These are phyloP conservation scores for Uronychia setigera DNA, from an alignment of 73 alveolate genomes.

Conservation along the genomic window DNA sequence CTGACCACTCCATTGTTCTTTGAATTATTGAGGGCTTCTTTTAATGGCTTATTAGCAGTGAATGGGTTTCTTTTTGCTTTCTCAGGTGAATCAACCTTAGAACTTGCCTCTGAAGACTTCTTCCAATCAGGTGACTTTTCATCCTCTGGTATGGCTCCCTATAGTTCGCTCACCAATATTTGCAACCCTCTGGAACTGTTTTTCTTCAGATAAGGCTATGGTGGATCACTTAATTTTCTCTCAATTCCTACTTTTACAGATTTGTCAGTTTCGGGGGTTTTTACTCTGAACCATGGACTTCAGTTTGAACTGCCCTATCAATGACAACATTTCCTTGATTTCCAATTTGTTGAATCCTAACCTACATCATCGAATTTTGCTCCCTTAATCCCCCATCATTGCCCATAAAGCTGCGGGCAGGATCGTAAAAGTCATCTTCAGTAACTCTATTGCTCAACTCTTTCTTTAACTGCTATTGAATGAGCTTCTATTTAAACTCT, in stretches of 20 bases:
- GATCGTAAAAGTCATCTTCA: not conserved
- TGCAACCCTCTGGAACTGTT: not conserved
- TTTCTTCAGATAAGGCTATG: not conserved
- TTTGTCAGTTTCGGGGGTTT: not conserved
- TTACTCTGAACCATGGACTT: not conserved
- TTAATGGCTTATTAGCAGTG: no score
- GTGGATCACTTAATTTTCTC: not conserved
- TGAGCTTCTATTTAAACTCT: not conserved
- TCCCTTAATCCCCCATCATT: not conserved
- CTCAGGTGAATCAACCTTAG: not conserved
- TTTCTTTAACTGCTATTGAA: not conserved
- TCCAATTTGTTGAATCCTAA: not conserved
- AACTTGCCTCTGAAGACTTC: no score
- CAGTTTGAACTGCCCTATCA: not conserved
- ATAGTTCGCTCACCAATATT: not conserved
- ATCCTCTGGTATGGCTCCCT: not conserved
- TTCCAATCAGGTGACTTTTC: not conserved
- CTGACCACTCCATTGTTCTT: not conserved
- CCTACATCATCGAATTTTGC: not conserved
- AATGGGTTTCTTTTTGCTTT: not conserved
- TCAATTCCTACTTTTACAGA: not conserved
- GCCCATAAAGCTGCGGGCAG: no score
- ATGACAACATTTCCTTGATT: not conserved
- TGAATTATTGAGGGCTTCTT: no score
- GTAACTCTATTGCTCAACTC: not conserved